These are phyloP conservation scores for Pseudoneurospora amorphoporcata DNA, from an alignment of 495 filamentous ascomycete species.

Conservation along the genomic window DNA sequence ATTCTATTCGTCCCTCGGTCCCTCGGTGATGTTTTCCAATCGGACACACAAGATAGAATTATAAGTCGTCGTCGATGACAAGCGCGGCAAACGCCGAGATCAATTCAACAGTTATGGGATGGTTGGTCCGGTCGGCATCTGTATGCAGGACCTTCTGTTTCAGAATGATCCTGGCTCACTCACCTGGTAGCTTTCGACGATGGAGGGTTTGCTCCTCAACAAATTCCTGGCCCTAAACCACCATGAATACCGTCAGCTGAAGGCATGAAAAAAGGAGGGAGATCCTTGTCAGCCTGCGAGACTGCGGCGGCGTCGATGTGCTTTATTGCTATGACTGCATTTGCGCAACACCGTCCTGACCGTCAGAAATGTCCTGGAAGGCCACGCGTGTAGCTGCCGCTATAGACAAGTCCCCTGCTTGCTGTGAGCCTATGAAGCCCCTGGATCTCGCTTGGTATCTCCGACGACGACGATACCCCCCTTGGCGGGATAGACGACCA, in stretches of 20 bases:
- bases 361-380: background rate
- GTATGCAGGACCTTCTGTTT: background rate
- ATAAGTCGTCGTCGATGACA: background rate
- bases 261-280: background rate
- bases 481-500: background rate
- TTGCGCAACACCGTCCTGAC: background rate
- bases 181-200: background rate
- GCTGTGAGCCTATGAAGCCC: background rate
- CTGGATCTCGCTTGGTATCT: conserved; percentile 9
- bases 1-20: background rate
- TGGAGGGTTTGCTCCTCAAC: background rate
- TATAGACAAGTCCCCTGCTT: background rate
- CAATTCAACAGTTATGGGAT: background rate
- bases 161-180: background rate
- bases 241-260: background rate
- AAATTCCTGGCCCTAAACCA: background rate
- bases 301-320: background rate
- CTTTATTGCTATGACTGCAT: background rate
- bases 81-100: background rate
- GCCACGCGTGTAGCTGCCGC: background rate
- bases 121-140: background rate
- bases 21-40: background rate
- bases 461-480: background rate
- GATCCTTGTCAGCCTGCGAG: background rate
- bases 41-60: background rate